These are phyloP conservation scores for Talaromyces rugulosus DNA, from an alignment of 2,329 filamentous ascomycete genomes.

Conservation along the genomic window DNA sequence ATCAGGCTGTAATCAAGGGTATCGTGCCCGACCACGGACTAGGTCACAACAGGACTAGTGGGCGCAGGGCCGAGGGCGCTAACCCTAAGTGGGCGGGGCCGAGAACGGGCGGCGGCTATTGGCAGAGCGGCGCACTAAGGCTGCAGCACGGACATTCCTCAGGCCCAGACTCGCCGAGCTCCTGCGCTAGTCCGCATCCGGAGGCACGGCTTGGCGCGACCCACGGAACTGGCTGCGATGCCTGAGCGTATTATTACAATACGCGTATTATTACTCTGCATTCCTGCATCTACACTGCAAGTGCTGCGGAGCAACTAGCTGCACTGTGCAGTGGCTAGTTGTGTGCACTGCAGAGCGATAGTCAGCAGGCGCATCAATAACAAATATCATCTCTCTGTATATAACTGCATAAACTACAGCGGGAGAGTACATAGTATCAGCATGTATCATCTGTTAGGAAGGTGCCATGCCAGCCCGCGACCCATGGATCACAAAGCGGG, in stretches of 20 bases:
- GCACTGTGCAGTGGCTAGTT: background rate
- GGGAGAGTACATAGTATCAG: too few species aligned
- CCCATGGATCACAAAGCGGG: background rate
- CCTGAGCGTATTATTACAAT: too few species aligned
- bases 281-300: too few species aligned
- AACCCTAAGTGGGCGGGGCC: background rate
- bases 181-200: constrained; percentile 1
- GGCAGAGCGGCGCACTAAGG: background rate
- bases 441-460: background rate
- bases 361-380: background rate
- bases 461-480: background rate
- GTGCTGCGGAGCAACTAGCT: too few species aligned
- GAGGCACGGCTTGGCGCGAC: background rate
- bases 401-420: too few species aligned
- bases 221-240: background rate
- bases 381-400: background rate
- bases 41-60: background rate
- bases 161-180: background rate
- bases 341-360: too few species aligned
- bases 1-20: background rate
- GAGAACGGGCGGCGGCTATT: background rate
- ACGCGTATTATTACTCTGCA: too few species aligned
- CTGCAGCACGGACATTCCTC: background rate
- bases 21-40: background rate
- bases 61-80: background rate